phyloP scores from a whole-genome alignment of 2,329 filamentous ascomycete species.

The Botryotinia globosa region DNA sequence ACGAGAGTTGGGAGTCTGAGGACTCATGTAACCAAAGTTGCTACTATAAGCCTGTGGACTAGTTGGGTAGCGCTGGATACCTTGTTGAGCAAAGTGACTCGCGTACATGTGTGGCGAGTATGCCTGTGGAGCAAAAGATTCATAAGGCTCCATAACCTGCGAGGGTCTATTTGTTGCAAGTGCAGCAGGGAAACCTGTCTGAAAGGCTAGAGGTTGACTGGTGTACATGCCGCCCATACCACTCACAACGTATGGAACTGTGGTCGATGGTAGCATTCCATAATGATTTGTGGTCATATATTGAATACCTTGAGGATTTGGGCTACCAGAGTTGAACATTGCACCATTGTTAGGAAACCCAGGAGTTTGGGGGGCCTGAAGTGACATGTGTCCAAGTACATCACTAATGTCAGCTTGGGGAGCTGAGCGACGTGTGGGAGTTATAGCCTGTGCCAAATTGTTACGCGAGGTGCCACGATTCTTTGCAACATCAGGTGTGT shows the following conservation, averaged over 20 bases:
- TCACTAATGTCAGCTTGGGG: slow-evolving; percentile 15
- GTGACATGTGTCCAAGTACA: slow-evolving; percentile 17
- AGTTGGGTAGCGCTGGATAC: slow-evolving; percentile 5
- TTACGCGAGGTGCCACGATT: background rate
- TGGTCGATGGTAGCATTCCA: slow-evolving; percentile 6
- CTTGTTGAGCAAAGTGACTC: slow-evolving; percentile 1
- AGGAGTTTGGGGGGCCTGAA: slow-evolving; percentile 19
- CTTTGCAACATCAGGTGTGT: slow-evolving; percentile 22
- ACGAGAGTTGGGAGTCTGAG: slow-evolving; percentile 23
- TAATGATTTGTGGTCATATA: slow-evolving; percentile 20
- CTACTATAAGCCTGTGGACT: slow-evolving; percentile 8
- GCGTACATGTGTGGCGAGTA: slow-evolving; percentile 8
- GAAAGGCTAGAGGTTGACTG: slow-evolving; percentile 10
- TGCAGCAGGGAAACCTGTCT: slow-evolving; percentile 5
- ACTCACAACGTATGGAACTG: slow-evolving; percentile 15
- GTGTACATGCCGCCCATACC: slow-evolving; percentile 21
- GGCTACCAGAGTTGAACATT: slow-evolving; percentile 15
- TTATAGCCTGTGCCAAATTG: slow-evolving; percentile 5
- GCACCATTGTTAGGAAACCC: slow-evolving; percentile 11
- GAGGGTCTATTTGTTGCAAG: slow-evolving; percentile 9
- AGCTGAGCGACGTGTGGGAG: slow-evolving; percentile 22
- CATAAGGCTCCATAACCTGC: slow-evolving; percentile 5
- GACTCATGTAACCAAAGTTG: slow-evolving; percentile 13
- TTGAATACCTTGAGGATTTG: slow-evolving; percentile 15
- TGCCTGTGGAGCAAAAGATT: background rate